These are phyloP conservation scores for Lactarius evosmus DNA, from an alignment of 768 basidiomycete genomes.

Conservation along the genomic window DNA sequence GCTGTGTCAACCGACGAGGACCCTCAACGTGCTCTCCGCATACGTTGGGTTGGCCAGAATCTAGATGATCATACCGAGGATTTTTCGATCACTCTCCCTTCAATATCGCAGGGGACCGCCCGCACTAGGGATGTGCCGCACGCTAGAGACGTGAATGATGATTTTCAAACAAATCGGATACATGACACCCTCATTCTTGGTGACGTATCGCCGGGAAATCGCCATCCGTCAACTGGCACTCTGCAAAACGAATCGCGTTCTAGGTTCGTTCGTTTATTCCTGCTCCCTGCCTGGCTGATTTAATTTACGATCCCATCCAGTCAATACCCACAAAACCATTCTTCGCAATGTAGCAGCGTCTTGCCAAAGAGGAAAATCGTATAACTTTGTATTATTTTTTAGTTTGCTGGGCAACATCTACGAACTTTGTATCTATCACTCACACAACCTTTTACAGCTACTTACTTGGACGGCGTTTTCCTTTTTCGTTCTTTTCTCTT, in stretches of 20 bases:
- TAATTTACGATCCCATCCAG: not conserved
- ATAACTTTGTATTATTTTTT: slow-evolving; percentile 17
- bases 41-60: slow-evolving; percentile 25
- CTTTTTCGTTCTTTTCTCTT: not conserved
- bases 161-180: slow-evolving; percentile 10
- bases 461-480: slow-evolving; percentile 8
- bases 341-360: slow-evolving; percentile 15
- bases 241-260: slow-evolving; percentile 5
- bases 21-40: slow-evolving; percentile 22
- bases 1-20: slow-evolving; percentile 10
- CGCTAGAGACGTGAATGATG: slow-evolving; percentile 1
- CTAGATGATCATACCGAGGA: slow-evolving; percentile 12
- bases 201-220: slow-evolving; percentile 3
- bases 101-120: not conserved
- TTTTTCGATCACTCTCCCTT: not conserved
- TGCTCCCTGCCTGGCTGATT: not conserved
- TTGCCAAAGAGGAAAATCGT: slow-evolving; percentile 16
- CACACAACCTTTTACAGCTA: not conserved
- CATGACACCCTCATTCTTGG: slow-evolving; percentile 5
- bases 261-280: slow-evolving; percentile 15
- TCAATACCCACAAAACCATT: slow-evolving; percentile 9
- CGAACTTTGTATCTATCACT: slow-evolving; percentile 25
- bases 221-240: not conserved
- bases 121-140: not conserved
- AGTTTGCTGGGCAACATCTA: slow-evolving; percentile 16